A percentile compares a stretch with the other conserved stretches of the same genome.
These are phyloP conservation scores for Cryphonectria radicalis DNA, from an alignment of 2,329 filamentous ascomycete genomes.

Conservation along the genomic window DNA sequence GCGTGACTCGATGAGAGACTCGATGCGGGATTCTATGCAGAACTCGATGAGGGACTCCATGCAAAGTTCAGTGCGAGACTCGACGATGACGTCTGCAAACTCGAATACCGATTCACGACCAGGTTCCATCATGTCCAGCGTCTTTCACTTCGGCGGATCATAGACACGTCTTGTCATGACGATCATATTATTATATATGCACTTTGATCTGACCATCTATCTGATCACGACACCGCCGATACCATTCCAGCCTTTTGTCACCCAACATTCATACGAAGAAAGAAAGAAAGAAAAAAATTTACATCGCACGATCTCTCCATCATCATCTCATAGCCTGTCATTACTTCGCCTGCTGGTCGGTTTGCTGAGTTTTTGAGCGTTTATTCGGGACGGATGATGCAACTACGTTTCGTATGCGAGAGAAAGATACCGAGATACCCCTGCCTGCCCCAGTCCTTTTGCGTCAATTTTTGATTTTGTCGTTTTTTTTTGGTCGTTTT, in stretches of 20 bases:
- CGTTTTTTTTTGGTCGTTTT: background rate
- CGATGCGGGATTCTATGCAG: constrained; percentile 17
- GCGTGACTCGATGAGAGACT: constrained; percentile 16
- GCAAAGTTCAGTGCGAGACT: constrained; percentile 18
- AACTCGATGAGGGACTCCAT: constrained; percentile 14
- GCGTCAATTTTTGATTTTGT: background rate
- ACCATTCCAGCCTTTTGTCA: background rate
- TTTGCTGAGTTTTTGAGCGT: constrained; percentile 27
- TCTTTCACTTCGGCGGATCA: constrained; percentile 30
- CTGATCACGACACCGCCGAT: constrained; percentile 1
- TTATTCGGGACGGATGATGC: constrained; percentile 30
- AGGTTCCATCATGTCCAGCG: constrained; percentile 30
- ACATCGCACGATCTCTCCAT: constrained; percentile 8
- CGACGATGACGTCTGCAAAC: constrained; percentile 21
- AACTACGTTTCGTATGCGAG: constrained; percentile 30
- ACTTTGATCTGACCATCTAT: background rate
- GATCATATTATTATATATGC: constrained; percentile 8
- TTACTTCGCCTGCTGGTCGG: constrained; percentile 22
- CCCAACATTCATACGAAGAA: background rate
- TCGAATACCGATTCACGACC: constrained; percentile 26
- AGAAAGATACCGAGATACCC: constrained; percentile 31
- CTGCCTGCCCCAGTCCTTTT: constrained; percentile 21
- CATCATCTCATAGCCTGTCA: constrained; percentile 10
- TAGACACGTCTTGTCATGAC: constrained; percentile 10
- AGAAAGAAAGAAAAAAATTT: background rate